Evolutionary conservation across 306 rosid genomes (phyloP), one percentile per base, ranked within the genome.

Genomic region (Rubus idaeus): DNA sequence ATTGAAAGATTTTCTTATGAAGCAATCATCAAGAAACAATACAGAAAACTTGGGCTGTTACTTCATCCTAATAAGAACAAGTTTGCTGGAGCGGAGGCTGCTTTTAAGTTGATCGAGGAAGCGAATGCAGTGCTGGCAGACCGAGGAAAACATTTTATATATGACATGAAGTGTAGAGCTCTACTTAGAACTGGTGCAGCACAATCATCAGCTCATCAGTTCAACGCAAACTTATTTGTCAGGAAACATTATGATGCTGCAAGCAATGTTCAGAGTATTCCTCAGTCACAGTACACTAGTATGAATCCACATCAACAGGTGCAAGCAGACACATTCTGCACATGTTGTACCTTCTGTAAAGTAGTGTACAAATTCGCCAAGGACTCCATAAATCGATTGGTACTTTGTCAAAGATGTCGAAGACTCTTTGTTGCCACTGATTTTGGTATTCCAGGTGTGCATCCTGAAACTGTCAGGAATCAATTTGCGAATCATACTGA

Each of bases 21-120:
- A 50, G 83, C 77, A 75, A 78, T 87, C 52, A 85, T 94, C 41
- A 91, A 84, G 85, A 94, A 88, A 75, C 96, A 94, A 62, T 90
- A 87, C 85, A 90, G 89, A 71, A 94, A 89, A 87, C 89, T 94
- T 16, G 93, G 91, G 20, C 61, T 90, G 73, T 87, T 87, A 70
- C 97, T 94, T 72, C 97, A 91, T 83, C 97, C 97, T 56, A 96
- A 91, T 81, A 94, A 94, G 83, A 94, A 94, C 83, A 90, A 86
- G 79, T 87, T 86, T 78, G 74, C 85, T 53, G 95, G 98, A 83
- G 97, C 93, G 1, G 98, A 91, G 81, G 94, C 96, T 77, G 98
- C 97, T 80, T 89, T 94, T 83, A 91, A 91, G 82, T 77, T 91
- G 71, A 83, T 91, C 26, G 96, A 90, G 77, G 97, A 94, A 76